phyloP scores from a whole-genome alignment of 2,329 filamentous ascomycete genomes.

The Zarea fungicola region DNA sequence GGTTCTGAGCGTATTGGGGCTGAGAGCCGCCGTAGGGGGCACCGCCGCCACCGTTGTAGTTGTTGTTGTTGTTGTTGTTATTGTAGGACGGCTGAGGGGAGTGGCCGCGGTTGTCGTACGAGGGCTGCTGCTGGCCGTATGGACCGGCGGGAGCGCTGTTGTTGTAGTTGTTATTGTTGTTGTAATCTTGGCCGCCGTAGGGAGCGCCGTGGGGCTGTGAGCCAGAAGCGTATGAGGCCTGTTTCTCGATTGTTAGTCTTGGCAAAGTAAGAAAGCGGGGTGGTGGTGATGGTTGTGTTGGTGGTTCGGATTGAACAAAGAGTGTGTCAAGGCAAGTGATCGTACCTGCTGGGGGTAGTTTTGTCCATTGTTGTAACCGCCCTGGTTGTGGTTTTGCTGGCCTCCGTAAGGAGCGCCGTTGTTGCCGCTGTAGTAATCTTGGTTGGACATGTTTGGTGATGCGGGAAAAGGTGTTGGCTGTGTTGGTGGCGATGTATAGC shows the following conservation, averaged over 20 bases:
- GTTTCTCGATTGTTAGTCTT: too few species aligned
- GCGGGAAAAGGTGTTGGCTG: background rate
- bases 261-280: too few species aligned
- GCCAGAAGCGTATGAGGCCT: constrained; percentile 7
- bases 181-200: constrained; percentile 5
- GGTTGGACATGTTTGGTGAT: constrained; percentile 28
- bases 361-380: constrained; percentile 10
- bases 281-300: background rate
- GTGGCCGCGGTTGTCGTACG: constrained; percentile 13
- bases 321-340: background rate
- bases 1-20: constrained; percentile 17
- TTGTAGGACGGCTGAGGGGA: constrained; percentile 19
- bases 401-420: constrained; percentile 16
- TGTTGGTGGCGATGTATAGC: background rate
- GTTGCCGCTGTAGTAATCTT: constrained; percentile 33
- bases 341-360: constrained; percentile 20
- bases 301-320: background rate
- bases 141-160: background rate
- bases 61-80: constrained; percentile 14
- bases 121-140: constrained; percentile 9
- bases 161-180: background rate
- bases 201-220: background rate
- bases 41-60: too few species aligned
- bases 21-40: constrained; percentile 24
- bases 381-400: constrained; percentile 8